phyloP scores from a whole-genome alignment of 2,329 filamentous ascomycete genomes.

The Talaromyces piceae region DNA sequence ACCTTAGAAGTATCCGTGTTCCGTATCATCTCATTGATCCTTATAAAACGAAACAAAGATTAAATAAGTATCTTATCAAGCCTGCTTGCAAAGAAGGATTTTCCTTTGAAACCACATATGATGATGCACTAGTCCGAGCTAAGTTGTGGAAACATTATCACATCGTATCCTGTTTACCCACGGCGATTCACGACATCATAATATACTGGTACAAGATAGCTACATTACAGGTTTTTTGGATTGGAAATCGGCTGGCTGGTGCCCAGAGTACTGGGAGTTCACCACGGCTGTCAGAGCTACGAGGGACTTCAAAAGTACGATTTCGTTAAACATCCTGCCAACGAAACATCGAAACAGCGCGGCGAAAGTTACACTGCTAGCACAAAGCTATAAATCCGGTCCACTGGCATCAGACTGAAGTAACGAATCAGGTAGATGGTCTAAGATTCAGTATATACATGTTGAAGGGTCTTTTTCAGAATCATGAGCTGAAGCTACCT shows the following conservation, averaged over 20 bases:
- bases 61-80: conserved; percentile 19
- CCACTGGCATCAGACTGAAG: too few species aligned
- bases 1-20: conserved; percentile 23
- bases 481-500: conserved; percentile 14
- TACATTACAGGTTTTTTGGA: conserved; percentile 27
- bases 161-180: conserved; percentile 22
- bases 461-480: too few species aligned
- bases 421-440: too few species aligned
- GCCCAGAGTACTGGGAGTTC: conserved; percentile 35
- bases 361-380: too few species aligned
- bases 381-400: too few species aligned
- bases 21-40: conserved; percentile 16
- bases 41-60: conserved; percentile 13
- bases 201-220: conserved; percentile 23
- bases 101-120: conserved; percentile 11
- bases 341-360: too few species aligned
- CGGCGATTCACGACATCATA: conserved; percentile 23
- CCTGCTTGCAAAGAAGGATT: conserved; percentile 10
- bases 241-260: conserved; percentile 35
- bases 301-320: conserved; percentile 15
- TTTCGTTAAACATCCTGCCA: conserved; percentile 14
- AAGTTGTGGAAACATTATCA: conserved; percentile 12
- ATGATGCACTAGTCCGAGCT: conserved; percentile 14
- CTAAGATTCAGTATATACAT: too few species aligned
- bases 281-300: conserved; percentile 18